phyloP scores from a whole-genome alignment of 208 protist genomes.

The Porcisia hertigi region DNA sequence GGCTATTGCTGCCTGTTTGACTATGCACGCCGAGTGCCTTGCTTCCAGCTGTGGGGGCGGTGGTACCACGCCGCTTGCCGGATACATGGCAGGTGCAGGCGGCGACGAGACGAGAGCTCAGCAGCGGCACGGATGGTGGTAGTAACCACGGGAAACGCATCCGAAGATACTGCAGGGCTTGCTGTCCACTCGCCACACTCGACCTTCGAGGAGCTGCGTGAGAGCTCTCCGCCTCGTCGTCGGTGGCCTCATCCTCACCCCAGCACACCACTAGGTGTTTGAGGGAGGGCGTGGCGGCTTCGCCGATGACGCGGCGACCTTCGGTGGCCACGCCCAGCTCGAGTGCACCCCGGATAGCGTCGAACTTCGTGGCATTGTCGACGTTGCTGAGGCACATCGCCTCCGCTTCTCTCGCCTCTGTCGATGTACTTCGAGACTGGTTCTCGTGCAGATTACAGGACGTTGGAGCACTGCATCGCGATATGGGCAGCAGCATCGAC shows the following conservation, averaged over 20 bases:
- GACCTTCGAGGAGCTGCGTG: not conserved
- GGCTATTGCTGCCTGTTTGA: not conserved
- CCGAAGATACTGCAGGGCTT: conserved; percentile 36
- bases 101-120: conserved; percentile 16
- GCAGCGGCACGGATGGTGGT: conserved; percentile 23
- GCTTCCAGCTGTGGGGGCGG: not conserved
- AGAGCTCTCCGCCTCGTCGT: not conserved
- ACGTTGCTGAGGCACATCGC: not conserved
- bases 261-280: conserved; percentile 37
- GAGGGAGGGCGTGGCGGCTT: conserved; percentile 38
- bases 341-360: conserved; percentile 18
- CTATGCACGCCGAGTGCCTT: not conserved
- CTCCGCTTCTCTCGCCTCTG: not conserved
- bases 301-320: conserved; percentile 39
- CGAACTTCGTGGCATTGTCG: conserved; percentile 1
- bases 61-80: conserved; percentile 16
- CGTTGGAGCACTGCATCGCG: conserved; percentile 25
- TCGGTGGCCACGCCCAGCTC: conserved; percentile 36
- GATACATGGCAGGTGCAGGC: conserved; percentile 30
- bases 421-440: not conserved
- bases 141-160: conserved; percentile 49
- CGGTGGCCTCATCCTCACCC: not conserved
- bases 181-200: not conserved
- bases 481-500: conserved; percentile 36
- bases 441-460: conserved; percentile 14